Conservation (phyloP, 306 rosid species). For the Rosa multiflora region DNA sequence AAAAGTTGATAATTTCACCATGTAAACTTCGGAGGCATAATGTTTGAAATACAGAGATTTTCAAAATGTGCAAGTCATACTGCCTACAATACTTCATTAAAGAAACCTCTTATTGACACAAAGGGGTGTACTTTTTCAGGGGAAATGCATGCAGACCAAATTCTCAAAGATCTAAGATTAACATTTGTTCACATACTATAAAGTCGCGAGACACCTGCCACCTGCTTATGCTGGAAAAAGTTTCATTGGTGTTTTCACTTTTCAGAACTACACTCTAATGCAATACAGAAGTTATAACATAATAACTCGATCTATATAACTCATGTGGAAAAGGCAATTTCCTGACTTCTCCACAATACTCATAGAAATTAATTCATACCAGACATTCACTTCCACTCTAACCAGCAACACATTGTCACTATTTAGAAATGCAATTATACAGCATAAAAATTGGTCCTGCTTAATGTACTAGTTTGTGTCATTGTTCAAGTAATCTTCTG, state of each 20-base stretch:
- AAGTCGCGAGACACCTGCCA: too few species aligned
- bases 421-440: too few species aligned
- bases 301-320: too few species aligned
- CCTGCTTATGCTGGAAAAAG: too few species aligned
- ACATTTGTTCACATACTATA: not conserved
- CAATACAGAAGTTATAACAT: too few species aligned
- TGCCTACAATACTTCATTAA: not conserved
- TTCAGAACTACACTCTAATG: too few species aligned
- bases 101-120: not conserved
- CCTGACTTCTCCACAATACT: too few species aligned
- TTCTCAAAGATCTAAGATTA: not conserved
- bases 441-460: not conserved
- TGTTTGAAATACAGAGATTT: not conserved
- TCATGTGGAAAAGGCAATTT: too few species aligned
- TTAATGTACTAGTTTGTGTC: not conserved
- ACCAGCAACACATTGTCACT: too few species aligned
- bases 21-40: not conserved
- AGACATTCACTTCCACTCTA: too few species aligned
- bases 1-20: not conserved
- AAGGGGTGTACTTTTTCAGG: not conserved
- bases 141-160: not conserved
- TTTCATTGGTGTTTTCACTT: too few species aligned
- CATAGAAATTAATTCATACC: too few species aligned
- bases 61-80: not conserved
- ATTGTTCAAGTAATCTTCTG: not conserved